phyloP scores from a whole-genome alignment of 495 filamentous ascomycete genomes.

The Aspergillus cavernicola region DNA sequence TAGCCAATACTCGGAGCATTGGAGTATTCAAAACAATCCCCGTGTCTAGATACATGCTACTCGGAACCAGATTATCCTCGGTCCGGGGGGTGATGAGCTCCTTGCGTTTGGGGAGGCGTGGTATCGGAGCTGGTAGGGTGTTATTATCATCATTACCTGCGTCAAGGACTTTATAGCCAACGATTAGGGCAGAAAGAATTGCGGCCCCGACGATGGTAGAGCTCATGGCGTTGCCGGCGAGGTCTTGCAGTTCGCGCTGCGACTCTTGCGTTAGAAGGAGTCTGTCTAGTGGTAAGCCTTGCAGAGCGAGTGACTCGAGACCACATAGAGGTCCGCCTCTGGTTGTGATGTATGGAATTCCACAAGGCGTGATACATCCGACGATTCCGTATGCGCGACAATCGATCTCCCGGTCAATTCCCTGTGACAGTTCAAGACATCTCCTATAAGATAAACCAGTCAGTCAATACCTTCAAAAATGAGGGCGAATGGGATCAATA shows the following conservation, averaged over 20 bases:
- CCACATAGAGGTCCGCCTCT: constrained; percentile 62
- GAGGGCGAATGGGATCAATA: constrained; percentile 15
- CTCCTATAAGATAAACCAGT: constrained; percentile 29
- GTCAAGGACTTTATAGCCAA: constrained; percentile 33
- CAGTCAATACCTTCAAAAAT: not conserved
- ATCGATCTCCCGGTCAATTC: constrained; percentile 59
- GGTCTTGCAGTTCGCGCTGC: constrained; percentile 60
- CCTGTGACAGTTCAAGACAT: constrained; percentile 71
- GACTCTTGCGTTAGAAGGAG: constrained; percentile 62
- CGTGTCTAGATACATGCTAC: constrained; percentile 8
- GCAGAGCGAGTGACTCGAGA: constrained; percentile 62
- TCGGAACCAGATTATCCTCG: constrained; percentile 6
- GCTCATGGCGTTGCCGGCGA: constrained; percentile 85
- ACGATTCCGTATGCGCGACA: constrained; percentile 52
- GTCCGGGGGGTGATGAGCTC: constrained; percentile 1
- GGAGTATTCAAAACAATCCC: not conserved
- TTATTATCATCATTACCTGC: too few relatives aligned
- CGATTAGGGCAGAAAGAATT: constrained; percentile 53
- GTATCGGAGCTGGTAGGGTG: too few relatives aligned
- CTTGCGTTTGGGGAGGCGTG: constrained; percentile 11
- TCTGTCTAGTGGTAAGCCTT: constrained; percentile 65
- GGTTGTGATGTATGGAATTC: constrained; percentile 59
- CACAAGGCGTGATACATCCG: constrained; percentile 68
- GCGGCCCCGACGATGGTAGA: constrained; percentile 67
- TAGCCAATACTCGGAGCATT: constrained; percentile 23